These are phyloP conservation scores for Cronartium quercuum DNA, from an alignment of 1,284 basidiomycete species.

Conservation along the genomic window DNA sequence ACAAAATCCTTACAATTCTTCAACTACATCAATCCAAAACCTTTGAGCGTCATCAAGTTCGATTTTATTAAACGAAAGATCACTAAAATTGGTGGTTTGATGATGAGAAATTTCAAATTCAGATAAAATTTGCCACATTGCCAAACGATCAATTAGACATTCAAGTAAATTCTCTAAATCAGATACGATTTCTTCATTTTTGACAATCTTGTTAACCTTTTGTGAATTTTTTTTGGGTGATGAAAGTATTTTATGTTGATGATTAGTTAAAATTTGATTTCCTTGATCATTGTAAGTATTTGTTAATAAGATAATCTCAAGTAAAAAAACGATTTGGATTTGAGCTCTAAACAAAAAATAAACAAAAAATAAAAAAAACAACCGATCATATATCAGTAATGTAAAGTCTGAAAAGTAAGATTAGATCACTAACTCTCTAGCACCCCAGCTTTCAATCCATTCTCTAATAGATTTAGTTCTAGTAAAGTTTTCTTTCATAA, in stretches of 20 bases:
- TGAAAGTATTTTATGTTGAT: conserved; percentile 13
- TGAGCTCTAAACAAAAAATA: conserved; percentile 6
- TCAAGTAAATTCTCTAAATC: conserved; percentile 24
- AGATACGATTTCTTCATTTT: not conserved
- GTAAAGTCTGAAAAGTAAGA: not conserved
- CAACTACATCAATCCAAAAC: conserved; percentile 35
- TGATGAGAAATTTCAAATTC: conserved; percentile 12
- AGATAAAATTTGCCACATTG: conserved; percentile 33
- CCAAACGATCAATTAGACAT: conserved; percentile 26
- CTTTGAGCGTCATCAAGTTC: conserved; percentile 22
- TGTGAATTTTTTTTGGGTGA: conserved; percentile 9
- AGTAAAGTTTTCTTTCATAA: conserved; percentile 5
- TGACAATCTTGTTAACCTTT: not conserved
- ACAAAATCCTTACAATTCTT: conserved; percentile 29
- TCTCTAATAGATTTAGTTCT: conserved; percentile 11
- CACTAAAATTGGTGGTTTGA: not conserved
- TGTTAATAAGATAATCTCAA: conserved; percentile 27
- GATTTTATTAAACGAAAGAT: not conserved
- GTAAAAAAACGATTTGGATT: conserved; percentile 19
- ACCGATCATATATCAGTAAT: not conserved
- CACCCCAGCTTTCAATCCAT: conserved; percentile 15
- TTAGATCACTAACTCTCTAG: conserved; percentile 12
- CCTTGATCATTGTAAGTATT: not conserved
- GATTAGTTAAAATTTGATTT: not conserved
- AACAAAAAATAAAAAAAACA: not conserved